These are phyloP conservation scores for Dysphania ambrosioides DNA, from an alignment of 148 eudicot genomes.

Conservation along the genomic window DNA sequence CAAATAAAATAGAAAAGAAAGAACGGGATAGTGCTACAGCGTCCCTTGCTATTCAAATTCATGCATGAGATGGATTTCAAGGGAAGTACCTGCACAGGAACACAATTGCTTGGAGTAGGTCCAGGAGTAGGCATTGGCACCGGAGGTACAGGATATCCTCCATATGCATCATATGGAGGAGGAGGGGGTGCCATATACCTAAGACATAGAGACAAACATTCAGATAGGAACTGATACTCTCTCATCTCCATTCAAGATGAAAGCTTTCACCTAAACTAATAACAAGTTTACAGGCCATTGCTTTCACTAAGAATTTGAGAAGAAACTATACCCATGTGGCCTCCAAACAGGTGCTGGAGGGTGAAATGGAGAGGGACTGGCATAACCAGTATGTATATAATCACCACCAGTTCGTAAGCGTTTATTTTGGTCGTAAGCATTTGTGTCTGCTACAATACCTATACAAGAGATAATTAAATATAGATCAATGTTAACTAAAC, in stretches of 20 bases:
- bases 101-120: slow-evolving; percentile 84
- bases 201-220: background rate
- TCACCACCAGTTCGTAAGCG: slow-evolving; percentile 93
- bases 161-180: slow-evolving; percentile 86
- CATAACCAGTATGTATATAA: slow-evolving; percentile 78
- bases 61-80: background rate
- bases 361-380: slow-evolving; percentile 88
- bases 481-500: background rate
- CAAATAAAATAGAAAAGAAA: too few species aligned
- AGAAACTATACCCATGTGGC: slow-evolving; percentile 65
- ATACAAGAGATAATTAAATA: background rate
- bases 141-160: slow-evolving; percentile 80
- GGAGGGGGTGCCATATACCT: slow-evolving; percentile 94
- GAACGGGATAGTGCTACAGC: too few species aligned
- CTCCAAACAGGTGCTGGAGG: slow-evolving; percentile 94
- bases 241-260: slow-evolving; percentile 5
- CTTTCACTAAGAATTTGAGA: background rate
- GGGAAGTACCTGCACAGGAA: slow-evolving; percentile 72
- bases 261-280: background rate
- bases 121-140: slow-evolving; percentile 70
- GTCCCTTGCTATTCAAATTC: background rate
- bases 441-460: slow-evolving; percentile 82
- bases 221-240: background rate
- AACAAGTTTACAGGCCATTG: background rate
- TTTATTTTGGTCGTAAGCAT: slow-evolving; percentile 82